These are phyloP conservation scores for Conticribra guillardii DNA, from an alignment of 108 stramenopile species.

Conservation along the genomic window DNA sequence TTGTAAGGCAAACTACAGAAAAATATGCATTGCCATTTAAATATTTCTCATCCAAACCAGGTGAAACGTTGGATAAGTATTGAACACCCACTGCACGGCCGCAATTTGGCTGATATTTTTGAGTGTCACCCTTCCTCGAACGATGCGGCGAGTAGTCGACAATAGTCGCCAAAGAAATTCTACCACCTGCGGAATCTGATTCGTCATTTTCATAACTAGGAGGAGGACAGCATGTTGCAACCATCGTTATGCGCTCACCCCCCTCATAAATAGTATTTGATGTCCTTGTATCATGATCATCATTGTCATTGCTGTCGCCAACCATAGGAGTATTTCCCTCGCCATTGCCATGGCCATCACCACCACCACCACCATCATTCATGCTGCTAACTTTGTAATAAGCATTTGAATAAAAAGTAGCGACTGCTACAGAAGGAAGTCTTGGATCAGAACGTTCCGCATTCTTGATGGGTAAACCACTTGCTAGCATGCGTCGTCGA, in stretches of 20 bases:
- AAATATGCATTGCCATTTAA: neutral
- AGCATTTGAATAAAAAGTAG: too few relatives aligned
- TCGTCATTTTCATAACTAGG: neutral
- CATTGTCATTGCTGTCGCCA: neutral
- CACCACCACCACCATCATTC: too few relatives aligned
- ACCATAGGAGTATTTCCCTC: neutral
- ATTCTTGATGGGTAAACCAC: neutral
- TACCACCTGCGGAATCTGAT: neutral
- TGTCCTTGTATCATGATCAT: neutral
- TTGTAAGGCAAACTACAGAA: neutral
- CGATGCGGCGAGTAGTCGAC: neutral
- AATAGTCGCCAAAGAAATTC: neutral
- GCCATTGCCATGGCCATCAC: too few relatives aligned
- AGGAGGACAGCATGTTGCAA: neutral
- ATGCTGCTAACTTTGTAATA: too few relatives aligned
- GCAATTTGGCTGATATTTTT: neutral
- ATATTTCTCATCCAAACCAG: neutral
- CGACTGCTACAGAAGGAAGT: too few relatives aligned
- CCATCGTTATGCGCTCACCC: neutral
- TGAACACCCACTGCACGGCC: neutral
- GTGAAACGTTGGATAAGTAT: neutral
- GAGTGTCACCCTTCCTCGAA: neutral
- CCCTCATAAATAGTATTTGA: too few relatives aligned
- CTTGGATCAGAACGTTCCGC: too few relatives aligned
- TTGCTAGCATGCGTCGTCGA: neutral